phyloP scores from a whole-genome alignment of 768 basidiomycete genomes.

The Chalciporus chontae region DNA sequence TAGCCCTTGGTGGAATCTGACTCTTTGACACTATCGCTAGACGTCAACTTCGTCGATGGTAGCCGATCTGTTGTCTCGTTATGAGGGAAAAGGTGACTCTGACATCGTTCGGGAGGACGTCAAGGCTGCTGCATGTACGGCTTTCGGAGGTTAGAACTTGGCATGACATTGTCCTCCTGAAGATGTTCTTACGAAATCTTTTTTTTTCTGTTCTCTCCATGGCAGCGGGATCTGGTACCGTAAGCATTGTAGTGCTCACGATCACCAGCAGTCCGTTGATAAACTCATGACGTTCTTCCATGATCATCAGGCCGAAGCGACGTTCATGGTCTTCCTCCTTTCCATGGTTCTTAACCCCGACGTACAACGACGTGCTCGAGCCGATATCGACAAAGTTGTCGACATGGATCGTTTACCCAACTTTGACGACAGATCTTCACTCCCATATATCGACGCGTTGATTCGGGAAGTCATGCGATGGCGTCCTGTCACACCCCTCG shows the following conservation, averaged over 20 bases:
- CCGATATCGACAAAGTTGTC: slow-evolving; percentile 25
- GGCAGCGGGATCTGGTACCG: slow-evolving; percentile 3
- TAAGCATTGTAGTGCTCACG: not conserved
- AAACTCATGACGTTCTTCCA: too few species aligned
- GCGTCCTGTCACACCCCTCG: slow-evolving; percentile 12
- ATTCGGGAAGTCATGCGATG: slow-evolving; percentile 25
- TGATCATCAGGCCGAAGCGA: slow-evolving; percentile 12
- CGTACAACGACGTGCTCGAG: slow-evolving; percentile 21
- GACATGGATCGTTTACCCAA: slow-evolving; percentile 22
- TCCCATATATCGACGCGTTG: slow-evolving; percentile 27
- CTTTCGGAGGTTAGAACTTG: slow-evolving; percentile 1
- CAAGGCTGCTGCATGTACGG: not conserved
- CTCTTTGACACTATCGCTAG: not conserved
- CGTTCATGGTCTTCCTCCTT: slow-evolving; percentile 21
- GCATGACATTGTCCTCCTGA: not conserved
- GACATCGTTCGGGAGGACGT: not conserved
- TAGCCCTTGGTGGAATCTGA: not conserved
- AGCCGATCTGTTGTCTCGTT: not conserved
- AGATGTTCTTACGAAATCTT: not conserved
- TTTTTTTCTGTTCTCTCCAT: too few species aligned
- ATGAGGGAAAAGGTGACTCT: not conserved
- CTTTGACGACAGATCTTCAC: slow-evolving; percentile 20
- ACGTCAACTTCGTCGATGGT: slow-evolving; percentile 1
- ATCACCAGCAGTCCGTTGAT: too few species aligned
- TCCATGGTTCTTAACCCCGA: slow-evolving; percentile 27